Evolutionary conservation across 2,329 filamentous ascomycete genomes (phyloP).

Genomic region (Mycogone perniciosa): DNA sequence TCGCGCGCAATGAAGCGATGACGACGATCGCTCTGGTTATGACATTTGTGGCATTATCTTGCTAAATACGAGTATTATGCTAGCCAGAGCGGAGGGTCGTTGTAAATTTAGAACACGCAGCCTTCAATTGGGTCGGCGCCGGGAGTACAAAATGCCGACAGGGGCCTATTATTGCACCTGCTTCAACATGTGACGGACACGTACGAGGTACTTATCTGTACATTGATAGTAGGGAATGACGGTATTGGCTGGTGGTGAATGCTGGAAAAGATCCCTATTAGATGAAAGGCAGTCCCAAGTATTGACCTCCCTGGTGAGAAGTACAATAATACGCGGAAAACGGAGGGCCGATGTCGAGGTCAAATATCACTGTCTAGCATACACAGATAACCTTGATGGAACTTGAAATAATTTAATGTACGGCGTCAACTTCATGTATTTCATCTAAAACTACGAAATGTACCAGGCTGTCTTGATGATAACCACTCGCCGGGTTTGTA

Average conservation of each 20-base stretch:
- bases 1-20: slow-evolving; percentile 12
- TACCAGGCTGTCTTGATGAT: slow-evolving; percentile 23
- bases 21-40: slow-evolving; percentile 8
- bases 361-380: too few species aligned
- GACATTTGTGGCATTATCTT: slow-evolving; percentile 11
- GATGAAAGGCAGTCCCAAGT: too few species aligned
- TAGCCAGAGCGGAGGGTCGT: not conserved
- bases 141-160: slow-evolving; percentile 15
- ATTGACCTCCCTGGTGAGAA: too few species aligned
- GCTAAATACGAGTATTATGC: too few species aligned
- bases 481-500: slow-evolving; percentile 24
- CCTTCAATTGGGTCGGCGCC: slow-evolving; percentile 6
- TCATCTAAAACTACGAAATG: slow-evolving; percentile 15
- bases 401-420: too few species aligned
- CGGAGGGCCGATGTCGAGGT: too few species aligned
- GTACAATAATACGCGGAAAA: too few species aligned
- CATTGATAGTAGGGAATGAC: too few species aligned
- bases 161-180: not conserved
- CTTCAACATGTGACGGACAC: not conserved
- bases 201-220: too few species aligned
- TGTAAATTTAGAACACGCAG: slow-evolving; percentile 8
- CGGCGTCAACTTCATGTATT: not conserved
- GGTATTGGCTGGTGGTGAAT: too few species aligned
- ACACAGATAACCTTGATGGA: too few species aligned
- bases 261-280: too few species aligned